phyloP scores from a whole-genome alignment of 805 yeast species.

The Candida pseudofarinosa region DNA sequence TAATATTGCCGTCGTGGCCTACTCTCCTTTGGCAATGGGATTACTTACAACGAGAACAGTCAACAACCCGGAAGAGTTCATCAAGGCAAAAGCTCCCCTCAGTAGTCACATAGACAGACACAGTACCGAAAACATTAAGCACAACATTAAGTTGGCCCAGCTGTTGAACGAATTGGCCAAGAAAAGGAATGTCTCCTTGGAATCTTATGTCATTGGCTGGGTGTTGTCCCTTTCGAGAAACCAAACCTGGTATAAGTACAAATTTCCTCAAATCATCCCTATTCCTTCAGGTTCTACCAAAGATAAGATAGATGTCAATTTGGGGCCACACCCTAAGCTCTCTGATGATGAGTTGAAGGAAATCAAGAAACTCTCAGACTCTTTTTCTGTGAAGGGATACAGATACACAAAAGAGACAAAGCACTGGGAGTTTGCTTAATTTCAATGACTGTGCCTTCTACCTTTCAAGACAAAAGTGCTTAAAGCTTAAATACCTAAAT shows the following conservation, averaged over 20 bases:
- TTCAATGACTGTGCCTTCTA: no score
- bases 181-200: constrained; percentile 52
- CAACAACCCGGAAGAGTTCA: constrained; percentile 26
- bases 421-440: background rate
- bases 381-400: constrained; percentile 49
- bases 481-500: no score
- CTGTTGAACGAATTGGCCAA: constrained; percentile 48
- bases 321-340: constrained; percentile 39
- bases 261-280: constrained; percentile 52
- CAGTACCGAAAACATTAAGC: constrained; percentile 48
- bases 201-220: constrained; percentile 42
- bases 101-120: constrained; percentile 54
- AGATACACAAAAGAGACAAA: constrained; percentile 38
- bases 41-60: constrained; percentile 61
- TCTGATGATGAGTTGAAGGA: constrained; percentile 54
- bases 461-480: no score
- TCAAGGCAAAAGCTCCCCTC: constrained; percentile 50
- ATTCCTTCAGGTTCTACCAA: constrained; percentile 74
- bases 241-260: constrained; percentile 28
- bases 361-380: constrained; percentile 43
- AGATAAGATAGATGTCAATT: constrained; percentile 60
- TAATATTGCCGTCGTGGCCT: constrained; percentile 66
- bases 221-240: constrained; percentile 52
- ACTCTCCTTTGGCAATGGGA: constrained; percentile 83
- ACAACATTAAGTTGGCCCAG: constrained; percentile 50